Conservation (phyloP, 2,329 filamentous ascomycete species). For the Reticulascus tulasneorum region DNA sequence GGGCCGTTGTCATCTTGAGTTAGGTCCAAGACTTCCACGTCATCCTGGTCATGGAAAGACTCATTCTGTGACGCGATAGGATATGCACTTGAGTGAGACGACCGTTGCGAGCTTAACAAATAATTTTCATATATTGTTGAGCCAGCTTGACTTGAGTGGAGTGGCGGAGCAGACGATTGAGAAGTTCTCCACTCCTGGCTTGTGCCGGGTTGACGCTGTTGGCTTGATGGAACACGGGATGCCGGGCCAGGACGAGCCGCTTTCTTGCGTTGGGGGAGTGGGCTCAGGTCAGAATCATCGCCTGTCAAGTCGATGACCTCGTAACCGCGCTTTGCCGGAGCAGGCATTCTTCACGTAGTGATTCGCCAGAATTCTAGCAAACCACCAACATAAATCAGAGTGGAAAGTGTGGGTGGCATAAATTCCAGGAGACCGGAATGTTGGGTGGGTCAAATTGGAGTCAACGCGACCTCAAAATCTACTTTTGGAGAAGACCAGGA, state of each 20-base stretch:
- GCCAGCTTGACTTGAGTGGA: slow-evolving; percentile 7
- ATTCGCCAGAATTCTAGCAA: too few species aligned
- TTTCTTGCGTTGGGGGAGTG: slow-evolving; percentile 1
- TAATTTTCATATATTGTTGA: slow-evolving; percentile 12
- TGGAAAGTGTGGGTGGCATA: too few species aligned
- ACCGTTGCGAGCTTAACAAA: slow-evolving; percentile 4
- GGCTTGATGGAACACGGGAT: too few species aligned
- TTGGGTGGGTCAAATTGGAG: too few species aligned
- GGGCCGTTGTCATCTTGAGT: slow-evolving; percentile 40
- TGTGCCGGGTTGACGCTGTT: too few species aligned
- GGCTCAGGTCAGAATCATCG: slow-evolving; percentile 26
- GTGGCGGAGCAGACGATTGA: too few species aligned
- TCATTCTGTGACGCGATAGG: slow-evolving; percentile 11
- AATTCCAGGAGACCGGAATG: too few species aligned
- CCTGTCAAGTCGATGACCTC: slow-evolving; percentile 39
- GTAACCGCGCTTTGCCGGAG: slow-evolving; percentile 34
- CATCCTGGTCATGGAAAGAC: slow-evolving; percentile 18
- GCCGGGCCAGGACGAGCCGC: background rate
- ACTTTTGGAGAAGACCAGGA: too few species aligned
- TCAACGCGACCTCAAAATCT: too few species aligned
- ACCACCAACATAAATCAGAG: too few species aligned
- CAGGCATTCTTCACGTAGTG: too few species aligned
- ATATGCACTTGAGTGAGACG: background rate
- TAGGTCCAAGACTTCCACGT: slow-evolving; percentile 37
- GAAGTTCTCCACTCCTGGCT: too few species aligned